Evolutionary conservation across 768 basidiomycete species (phyloP).

Genomic region (Neoboletus magnificus): DNA sequence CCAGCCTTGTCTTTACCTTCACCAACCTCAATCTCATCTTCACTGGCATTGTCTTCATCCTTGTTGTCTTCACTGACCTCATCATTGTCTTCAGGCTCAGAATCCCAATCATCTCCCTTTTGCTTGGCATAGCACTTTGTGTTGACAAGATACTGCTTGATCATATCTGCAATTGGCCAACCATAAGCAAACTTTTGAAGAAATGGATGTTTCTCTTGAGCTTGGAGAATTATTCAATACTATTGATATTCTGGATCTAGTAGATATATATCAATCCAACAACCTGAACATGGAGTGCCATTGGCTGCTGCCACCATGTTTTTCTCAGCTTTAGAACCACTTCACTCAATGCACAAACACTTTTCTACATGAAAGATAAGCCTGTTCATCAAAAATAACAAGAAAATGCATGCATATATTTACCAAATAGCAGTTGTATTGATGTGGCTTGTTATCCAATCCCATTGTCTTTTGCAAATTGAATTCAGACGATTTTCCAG

Average conservation of each 20-base stretch:
- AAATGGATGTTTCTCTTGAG: neutral
- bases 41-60: neutral
- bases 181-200: neutral
- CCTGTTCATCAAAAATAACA: neutral
- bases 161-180: neutral
- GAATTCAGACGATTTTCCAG: neutral
- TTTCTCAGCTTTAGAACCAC: neutral
- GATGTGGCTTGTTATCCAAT: neutral
- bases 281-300: neutral
- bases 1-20: neutral
- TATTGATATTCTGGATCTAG: neutral
- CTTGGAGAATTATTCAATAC: neutral
- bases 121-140: neutral
- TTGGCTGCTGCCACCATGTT: neutral
- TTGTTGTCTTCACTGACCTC: too few species aligned
- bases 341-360: neutral
- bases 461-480: neutral
- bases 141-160: neutral
- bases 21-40: neutral
- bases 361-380: neutral
- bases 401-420: neutral
- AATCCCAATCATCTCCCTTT: neutral
- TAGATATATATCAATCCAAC: neutral
- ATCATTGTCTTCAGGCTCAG: neutral
- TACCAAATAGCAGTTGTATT: neutral